These are phyloP conservation scores for Aphanomyces euteiches DNA, from an alignment of 352 stramenopile species.

Conservation along the genomic window DNA sequence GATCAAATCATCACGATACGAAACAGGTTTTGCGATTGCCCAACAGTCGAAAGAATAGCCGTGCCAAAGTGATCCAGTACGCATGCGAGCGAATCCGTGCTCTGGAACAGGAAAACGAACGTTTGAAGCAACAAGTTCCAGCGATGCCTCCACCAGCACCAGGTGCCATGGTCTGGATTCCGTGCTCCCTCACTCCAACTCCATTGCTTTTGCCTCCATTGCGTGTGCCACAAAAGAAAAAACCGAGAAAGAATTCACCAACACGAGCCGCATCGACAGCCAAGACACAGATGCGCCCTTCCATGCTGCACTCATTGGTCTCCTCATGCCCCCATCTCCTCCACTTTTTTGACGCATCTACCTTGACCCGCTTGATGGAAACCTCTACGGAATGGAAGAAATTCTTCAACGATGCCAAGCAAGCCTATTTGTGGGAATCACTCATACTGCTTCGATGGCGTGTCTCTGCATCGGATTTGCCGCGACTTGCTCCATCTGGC, in stretches of 20 bases:
- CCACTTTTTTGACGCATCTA: conserved; percentile 1
- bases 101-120: conserved; percentile 21
- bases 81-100: conserved; percentile 23
- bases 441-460: conserved; percentile 4
- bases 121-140: conserved; percentile 22
- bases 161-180: conserved; percentile 23
- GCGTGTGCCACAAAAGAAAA: conserved; percentile 7
- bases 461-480: neutral
- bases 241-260: neutral
- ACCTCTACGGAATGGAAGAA: conserved; percentile 8
- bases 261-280: neutral
- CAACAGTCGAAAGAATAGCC: conserved; percentile 28
- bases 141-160: neutral
- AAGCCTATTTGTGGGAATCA: conserved; percentile 20
- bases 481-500: neutral
- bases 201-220: neutral
- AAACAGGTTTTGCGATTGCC: conserved; percentile 9
- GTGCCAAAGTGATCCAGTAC: conserved; percentile 23
- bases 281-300: neutral
- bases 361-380: conserved; percentile 9
- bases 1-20: too few relatives aligned
- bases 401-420: conserved; percentile 6
- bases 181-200: conserved; percentile 9
- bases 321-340: conserved; percentile 18
- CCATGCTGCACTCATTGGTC: conserved; percentile 1